Base-by-base conservation (phyloP, 2,329 filamentous ascomycete species). In the Zasmidium cellare region DNA sequence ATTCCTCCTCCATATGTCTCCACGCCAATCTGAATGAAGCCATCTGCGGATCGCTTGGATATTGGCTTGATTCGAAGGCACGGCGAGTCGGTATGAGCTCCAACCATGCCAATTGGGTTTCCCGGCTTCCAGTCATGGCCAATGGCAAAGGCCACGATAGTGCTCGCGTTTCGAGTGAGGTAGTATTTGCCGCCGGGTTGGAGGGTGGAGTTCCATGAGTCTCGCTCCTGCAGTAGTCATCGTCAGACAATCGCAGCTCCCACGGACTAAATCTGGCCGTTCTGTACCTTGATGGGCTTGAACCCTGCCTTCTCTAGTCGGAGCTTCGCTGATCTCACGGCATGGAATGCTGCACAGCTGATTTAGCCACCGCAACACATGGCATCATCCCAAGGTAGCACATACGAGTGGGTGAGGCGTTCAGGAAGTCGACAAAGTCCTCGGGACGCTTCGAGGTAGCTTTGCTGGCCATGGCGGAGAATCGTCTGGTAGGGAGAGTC, bases 1-100 rank as follows among this genome's bases (percentile, higher is more conserved):
- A 97, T 87, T 56, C 94, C 94, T 61, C 94, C 94, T 53, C 94
- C 94, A 71, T 99, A 99, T 1, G 91, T 93, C 80, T 99, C 94
- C 52, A 97, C 93, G 53, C 92, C 94, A 57, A 99, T 87, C 77
- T 99, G 94, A 62, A 97, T 77, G 75, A 94, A 99, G 12, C 93
- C 93, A 64, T 90, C 89, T 56, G 84, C 87, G 70, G 85, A 84
- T 78, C 93, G 94, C 78, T 93, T 96, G 71, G 91, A 96, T 45
- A 96, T 88, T 12, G 94, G 94, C 81, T 99, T 99, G 74, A 99
- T 81, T 59, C 93, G 88, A 51, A 99, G 84, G 67, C 90, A 92
- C 5, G 91, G 92, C 11, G 92, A 97, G 77, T 99, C 94, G 58
- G 94, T 97, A 77, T 99, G 93, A 41, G 94, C 92, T 67, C 93